Evolutionary conservation across 1,284 basidiomycete species (phyloP), one percentile per base, ranked within the genome.

Genomic region (Boletellus deceptivus): DNA sequence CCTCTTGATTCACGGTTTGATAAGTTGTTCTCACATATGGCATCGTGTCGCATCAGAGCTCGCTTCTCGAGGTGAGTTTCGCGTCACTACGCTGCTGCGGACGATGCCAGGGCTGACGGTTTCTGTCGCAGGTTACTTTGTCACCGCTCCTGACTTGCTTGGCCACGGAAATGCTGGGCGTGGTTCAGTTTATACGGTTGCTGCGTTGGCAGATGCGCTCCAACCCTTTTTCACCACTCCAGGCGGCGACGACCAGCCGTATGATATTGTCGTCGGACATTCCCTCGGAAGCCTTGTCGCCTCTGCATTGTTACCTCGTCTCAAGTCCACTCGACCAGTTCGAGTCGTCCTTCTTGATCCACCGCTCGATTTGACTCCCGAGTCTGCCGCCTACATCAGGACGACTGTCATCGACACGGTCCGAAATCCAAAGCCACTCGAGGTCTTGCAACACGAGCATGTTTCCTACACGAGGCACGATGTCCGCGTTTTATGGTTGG

Each of bases 71-170:
- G 52, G 63, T 31, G 29, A 49, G 50, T 27, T 24, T 7, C 11
- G 10, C 24, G 6, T 43, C 35, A 39, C 25, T n/a, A 13, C 5
- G 13, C 11, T 22, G 14, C 45, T n/a, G 27, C 35, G 39, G 29
- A 24, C 39, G 13, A 4, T 4, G 25, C 10, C 2, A 6, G 7
- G 34, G 13, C 24, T 48, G 17, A 61, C 35, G 7, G 20, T 11
- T 33, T 39, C 22, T 17, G 5, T 41, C n/a, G 29, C 46, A 61
- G 62, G 60, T 31, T 59, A 52, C 25, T 47, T 44, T 6, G 58
- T 64, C 35, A 47, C 38, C 0, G 55, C 58, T 5, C 59, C 62
- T n/a, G 51, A 64, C 37, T 25, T 65, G 2, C 57, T 62, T 17
- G 58, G 16, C 8, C 34, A 35, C 16, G 34, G 62, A 4, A 36